Evolutionary conservation across 352 stramenopile genomes (phyloP).

Genomic region (Albugo candida): DNA sequence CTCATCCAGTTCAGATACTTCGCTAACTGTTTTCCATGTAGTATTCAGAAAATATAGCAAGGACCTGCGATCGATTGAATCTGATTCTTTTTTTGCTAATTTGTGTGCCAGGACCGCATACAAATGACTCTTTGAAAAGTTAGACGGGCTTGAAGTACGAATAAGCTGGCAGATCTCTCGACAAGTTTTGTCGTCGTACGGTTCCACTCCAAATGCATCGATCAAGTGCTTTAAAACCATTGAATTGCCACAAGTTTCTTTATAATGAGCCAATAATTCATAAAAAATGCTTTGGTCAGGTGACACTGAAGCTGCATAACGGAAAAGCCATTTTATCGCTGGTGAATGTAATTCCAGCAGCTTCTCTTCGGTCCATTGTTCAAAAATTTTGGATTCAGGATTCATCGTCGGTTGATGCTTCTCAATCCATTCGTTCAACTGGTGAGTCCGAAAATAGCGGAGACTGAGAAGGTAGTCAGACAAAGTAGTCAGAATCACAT

Average conservation of each 20-base stretch:
- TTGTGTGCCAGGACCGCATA: constrained; percentile 53
- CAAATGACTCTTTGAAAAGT: constrained; percentile 39
- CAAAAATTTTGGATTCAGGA: background rate
- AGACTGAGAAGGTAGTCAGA: constrained; percentile 83
- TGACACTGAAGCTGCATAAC: constrained; percentile 28
- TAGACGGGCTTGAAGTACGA: constrained; percentile 24
- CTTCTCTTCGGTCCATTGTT: constrained; percentile 19
- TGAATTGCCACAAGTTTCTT: constrained; percentile 63
- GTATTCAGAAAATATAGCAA: constrained; percentile 74
- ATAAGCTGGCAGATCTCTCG: constrained; percentile 50
- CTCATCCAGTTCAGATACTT: constrained; percentile 38
- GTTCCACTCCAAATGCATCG: constrained; percentile 38
- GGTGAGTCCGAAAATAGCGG: constrained; percentile 34
- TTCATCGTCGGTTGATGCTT: constrained; percentile 1
- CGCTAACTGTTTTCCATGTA: constrained; percentile 63
- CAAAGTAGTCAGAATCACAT: constrained; percentile 44
- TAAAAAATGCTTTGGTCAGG: constrained; percentile 29
- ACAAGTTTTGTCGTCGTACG: constrained; percentile 29
- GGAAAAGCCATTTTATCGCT: constrained; percentile 74
- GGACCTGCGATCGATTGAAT: constrained; percentile 9
- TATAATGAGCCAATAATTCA: constrained; percentile 54
- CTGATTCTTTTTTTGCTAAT: constrained; percentile 12
- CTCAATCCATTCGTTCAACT: constrained; percentile 28
- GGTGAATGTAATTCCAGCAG: constrained; percentile 70
- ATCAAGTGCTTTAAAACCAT: constrained; percentile 81